Base-by-base conservation (phyloP, 2,329 filamentous ascomycete species). In the Paecilomyces dactylethromorphus region DNA sequence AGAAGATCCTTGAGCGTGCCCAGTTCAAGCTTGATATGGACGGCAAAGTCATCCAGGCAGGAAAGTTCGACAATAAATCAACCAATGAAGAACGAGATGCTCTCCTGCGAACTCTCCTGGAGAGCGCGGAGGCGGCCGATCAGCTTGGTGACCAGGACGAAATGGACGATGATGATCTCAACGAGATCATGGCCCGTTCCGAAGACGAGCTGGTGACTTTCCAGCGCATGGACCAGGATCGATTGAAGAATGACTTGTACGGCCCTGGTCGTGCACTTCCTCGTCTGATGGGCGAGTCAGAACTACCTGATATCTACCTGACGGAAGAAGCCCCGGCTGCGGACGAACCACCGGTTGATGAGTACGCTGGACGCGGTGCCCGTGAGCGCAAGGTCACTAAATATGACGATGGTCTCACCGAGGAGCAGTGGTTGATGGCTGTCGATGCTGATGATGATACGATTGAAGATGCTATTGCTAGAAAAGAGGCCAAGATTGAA, bases 21-120 rank as follows among this genome's bases (percentile, higher is more conserved):
- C 89, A 96, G 66, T 99, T 89, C 84, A 99, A 99, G 83, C 84
- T 99, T 64, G 93, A 97, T 74, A 97, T 99, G 89, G 94, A 99
- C 71, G 93, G 94, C 79, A 99, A 99, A 77, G 92, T 99, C 71
- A 99, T 99, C 67, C 94, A 99, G 74, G 94, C 94, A 60, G 94
- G 94, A 86, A 95, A 96, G 72, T 99, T 99, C 79, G 94, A 99
- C 68, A 97, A 99, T 80, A 99, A 97, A 72, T 99, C 94, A 1
- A 97, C 94, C 0, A 94, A 97, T 73, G 96, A 96, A 57, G 94
- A 99, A 76, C 91, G 94, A 82, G 94, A 99, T 70, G 93, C 94
- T 51, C 93, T 99, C 85, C 81, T 99, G 66, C 87, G 94, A 68
- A 95, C 95, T 54, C 86, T 99, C 70, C 82, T 99, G 61, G 94